These are phyloP conservation scores for Aureobasidium leucospermi DNA, from an alignment of 2,329 filamentous ascomycete genomes.

Conservation along the genomic window DNA sequence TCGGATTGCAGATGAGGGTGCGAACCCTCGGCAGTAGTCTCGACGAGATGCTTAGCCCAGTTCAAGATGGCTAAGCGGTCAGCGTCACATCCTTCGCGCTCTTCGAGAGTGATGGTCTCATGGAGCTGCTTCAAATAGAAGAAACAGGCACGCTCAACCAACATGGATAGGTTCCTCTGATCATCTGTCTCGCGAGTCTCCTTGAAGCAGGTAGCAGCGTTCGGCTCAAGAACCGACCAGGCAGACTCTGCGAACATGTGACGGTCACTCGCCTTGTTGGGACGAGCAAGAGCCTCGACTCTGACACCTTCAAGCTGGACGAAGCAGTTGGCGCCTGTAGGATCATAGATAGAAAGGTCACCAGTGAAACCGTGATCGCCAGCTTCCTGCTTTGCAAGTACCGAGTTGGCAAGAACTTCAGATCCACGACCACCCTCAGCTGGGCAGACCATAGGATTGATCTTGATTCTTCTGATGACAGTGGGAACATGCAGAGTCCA, in stretches of 20 bases:
- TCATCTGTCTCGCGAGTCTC: background rate
- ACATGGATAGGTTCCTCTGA: background rate
- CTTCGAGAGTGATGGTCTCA: background rate
- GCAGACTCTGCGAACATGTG: conserved; percentile 4
- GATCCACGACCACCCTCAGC: background rate
- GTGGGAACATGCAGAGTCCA: conserved; percentile 21
- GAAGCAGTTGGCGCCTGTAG: background rate
- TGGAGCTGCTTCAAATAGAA: background rate
- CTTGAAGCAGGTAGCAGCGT: background rate
- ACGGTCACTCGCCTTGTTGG: background rate
- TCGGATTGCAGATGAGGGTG: background rate
- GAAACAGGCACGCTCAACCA: background rate
- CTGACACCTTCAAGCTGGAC: conserved; percentile 1
- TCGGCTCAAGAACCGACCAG: background rate
- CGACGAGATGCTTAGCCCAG: background rate
- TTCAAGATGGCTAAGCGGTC: background rate
- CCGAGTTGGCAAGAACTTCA: conserved; percentile 3
- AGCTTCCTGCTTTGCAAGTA: background rate
- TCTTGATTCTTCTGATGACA: conserved; percentile 18
- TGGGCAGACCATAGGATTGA: conserved; percentile 19
- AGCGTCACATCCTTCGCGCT: background rate
- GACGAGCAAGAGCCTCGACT: background rate
- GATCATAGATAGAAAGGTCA: background rate
- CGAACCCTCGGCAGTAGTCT: background rate
- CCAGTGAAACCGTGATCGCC: background rate